Evolutionary conservation across 2,329 filamentous ascomycete genomes (phyloP).

Genomic region (Harringtonia lauricola): DNA sequence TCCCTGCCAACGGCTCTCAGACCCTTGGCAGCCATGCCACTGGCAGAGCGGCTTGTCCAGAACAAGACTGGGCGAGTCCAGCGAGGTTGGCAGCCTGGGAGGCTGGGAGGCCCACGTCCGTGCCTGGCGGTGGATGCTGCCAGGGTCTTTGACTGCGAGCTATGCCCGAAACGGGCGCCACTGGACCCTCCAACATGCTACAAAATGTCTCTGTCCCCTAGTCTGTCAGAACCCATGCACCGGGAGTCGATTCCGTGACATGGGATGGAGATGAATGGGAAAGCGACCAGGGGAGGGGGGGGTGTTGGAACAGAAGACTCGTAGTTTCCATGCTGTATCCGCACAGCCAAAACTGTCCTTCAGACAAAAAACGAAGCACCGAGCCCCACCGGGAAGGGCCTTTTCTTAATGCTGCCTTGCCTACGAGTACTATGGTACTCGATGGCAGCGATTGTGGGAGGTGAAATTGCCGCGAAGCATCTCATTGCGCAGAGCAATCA

Average conservation of each 20-base stretch:
- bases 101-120: not conserved
- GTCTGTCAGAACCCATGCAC: conserved; percentile 4
- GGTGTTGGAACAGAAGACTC: not conserved
- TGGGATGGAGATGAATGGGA: conserved; percentile 1
- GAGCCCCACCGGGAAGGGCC: too few species aligned
- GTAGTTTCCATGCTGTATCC: too few species aligned
- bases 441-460: too few species aligned
- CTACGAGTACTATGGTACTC: too few species aligned
- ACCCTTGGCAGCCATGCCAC: not conserved
- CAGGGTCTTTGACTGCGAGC: not conserved
- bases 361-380: too few species aligned
- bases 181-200: conserved; percentile 2
- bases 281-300: too few species aligned
- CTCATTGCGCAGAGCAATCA: too few species aligned
- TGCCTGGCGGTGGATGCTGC: not conserved
- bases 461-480: not conserved
- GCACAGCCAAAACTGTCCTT: too few species aligned
- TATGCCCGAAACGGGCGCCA: conserved; percentile 6
- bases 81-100: not conserved
- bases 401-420: too few species aligned
- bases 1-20: conserved; percentile 2
- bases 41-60: not conserved
- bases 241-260: conserved; percentile 11
- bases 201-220: not conserved
- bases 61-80: not conserved